Evolutionary conservation across 495 filamentous ascomycete genomes (phyloP).

Genomic region (Trichoderma reesei): DNA sequence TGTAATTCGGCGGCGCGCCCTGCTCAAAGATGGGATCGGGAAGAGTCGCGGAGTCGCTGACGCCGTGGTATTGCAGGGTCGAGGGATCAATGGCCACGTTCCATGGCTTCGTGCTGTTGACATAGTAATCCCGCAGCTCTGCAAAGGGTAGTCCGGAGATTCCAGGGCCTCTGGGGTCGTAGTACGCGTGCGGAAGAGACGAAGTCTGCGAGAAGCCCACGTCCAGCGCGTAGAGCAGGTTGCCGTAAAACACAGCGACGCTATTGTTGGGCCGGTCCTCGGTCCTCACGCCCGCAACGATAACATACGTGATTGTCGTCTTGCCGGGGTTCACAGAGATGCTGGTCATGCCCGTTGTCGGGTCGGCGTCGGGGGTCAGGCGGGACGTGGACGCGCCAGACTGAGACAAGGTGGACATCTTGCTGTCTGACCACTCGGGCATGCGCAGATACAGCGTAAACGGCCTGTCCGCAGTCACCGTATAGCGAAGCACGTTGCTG

Average conservation of each 20-base stretch:
- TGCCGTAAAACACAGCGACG: slow-evolving; percentile 43
- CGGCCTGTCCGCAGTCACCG: slow-evolving; percentile 26
- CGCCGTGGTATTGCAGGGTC: slow-evolving; percentile 15
- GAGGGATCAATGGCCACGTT: slow-evolving; percentile 41
- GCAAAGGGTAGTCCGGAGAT: slow-evolving; percentile 16
- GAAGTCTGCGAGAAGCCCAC: slow-evolving; percentile 20
- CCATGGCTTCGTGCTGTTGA: slow-evolving; percentile 33
- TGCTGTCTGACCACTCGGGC: slow-evolving; percentile 33
- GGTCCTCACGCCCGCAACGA: slow-evolving; percentile 21
- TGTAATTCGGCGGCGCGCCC: slow-evolving; percentile 36
- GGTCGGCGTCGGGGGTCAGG: slow-evolving; percentile 18
- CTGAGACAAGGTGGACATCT: slow-evolving; percentile 10
- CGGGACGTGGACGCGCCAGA: slow-evolving; percentile 22
- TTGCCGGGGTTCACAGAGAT: slow-evolving; percentile 22
- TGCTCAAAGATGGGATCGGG: slow-evolving; percentile 40
- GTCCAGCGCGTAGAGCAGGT: slow-evolving; percentile 46
- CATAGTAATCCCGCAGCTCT: slow-evolving; percentile 28
- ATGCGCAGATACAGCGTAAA: slow-evolving; percentile 43
- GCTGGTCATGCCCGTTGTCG: slow-evolving; percentile 23
- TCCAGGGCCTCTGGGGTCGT: slow-evolving; percentile 10
- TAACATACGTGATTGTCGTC: slow-evolving; percentile 18
- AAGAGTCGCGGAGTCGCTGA: slow-evolving; percentile 17
- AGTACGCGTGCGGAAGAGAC: slow-evolving; percentile 16
- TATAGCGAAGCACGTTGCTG: slow-evolving; percentile 35
- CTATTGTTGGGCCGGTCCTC: slow-evolving; percentile 42